Base-by-base conservation (phyloP, 1,139 yeast genomes). In the Kodamaea derodonti region DNA sequence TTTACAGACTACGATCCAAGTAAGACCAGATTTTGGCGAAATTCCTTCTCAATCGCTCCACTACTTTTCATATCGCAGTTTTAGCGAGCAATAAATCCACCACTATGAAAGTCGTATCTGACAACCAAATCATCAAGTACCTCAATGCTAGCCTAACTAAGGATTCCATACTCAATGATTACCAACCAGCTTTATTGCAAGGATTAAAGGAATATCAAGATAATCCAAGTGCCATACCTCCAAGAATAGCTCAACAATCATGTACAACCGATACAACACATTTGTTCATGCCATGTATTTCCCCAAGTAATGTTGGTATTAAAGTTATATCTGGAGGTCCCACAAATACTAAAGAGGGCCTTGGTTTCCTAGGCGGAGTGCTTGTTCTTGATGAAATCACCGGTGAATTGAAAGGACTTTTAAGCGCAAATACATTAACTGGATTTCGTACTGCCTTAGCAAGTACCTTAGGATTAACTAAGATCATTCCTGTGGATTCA, bases 381-480 rank as follows among this genome's bases (percentile, higher is more conserved):
- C 51, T 73, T 29, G 63, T 78, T 9, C 44, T 78, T 26, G 73
- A 76, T 42, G 72, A 72, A 35, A 43, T 50, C 5, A 69, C 72
- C 14, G 88, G 87, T 1, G 59, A 60, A 23, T 54, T 78, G 12
- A 37, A 55, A 15, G 85, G 84, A 1, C 57, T 80, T 3, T 51
- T 80, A 28, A 80, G 78, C 47, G 86, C 84, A 3, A 64, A 67
- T 32, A 67, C 77, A 0, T 54, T 80, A 25, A 81, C 88, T 1
- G 86, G 84, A 0, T 79, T 80, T 44, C 62, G 87, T 47, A 81
- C 88, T 1, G 86, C 86, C 0, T 58, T 81, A 41, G 78, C 80
- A 17, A 69, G 78, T 20, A 61, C 73, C 7, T 51, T 78, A 13
- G 75, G 78, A 0, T 51, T 79, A 40, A 56, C 57, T 10, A 66